Base-by-base conservation (phyloP, 2,329 filamentous ascomycete species). In the Ophiostoma sp. region DNA sequence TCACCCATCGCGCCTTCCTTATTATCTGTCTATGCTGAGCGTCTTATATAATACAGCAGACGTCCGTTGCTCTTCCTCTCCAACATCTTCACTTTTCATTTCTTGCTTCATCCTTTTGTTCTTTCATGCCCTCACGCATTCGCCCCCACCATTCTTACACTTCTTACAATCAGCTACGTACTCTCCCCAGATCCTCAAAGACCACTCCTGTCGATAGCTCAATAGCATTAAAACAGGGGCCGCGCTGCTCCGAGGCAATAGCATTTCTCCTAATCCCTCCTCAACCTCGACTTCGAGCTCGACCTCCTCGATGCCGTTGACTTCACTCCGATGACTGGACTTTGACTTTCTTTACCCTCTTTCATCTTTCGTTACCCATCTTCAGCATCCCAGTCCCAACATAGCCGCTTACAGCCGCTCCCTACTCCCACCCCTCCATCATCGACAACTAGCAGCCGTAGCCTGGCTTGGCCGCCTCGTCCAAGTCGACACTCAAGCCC, bases 61-160 rank as follows among this genome's bases (percentile, higher is more conserved):
- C 52, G 52, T 57, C 52, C 8, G 3, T 54, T 27, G 44, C 44
- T 48, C 44, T 48, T 17, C 6, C 44, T 48, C 8, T 57, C 17
- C 17, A 4, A 27, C 23, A 33, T 31, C 57, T 62, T 33, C 27
- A 33, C 11, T 33, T 62, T 4, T 62, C 57, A 57, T 57, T 17
- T 57, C 23, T 57, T 57, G 11, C 15, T 41, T 41, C 39, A 41
- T 41, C 39, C 27, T 31, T 39, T 39, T 11, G 11, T 39, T 39
- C 36, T 41, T 41, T 41, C 39, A 41, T 3, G 39, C 10, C 27
- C 27, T 31, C 27, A 31, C 27, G 27, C 44, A 27, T 54, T 17
- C 13, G 11, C 27, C 57, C 52, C 57, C 57, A 33, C 62, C 62
- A 36, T 65, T 70, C 68, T 67, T 57, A 62, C 20, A 70, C 66